These are phyloP conservation scores for Backusella tarrabulga DNA, from an alignment of 192 early-diverging fungal genomes.

Conservation along the genomic window DNA sequence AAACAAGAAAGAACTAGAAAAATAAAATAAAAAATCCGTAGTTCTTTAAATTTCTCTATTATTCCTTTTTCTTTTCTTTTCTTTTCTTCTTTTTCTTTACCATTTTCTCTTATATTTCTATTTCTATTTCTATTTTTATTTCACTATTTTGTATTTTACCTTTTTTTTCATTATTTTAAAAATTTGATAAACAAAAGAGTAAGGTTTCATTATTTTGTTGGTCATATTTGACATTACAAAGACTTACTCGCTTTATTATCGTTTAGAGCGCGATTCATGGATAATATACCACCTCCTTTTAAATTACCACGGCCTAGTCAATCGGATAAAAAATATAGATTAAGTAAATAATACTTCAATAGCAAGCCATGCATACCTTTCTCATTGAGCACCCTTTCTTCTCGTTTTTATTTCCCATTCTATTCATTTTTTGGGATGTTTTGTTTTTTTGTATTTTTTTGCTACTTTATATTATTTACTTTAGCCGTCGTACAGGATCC, in stretches of 20 bases:
- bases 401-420: background rate
- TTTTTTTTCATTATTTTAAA: background rate
- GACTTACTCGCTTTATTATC: background rate
- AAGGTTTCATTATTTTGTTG: background rate
- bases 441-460: background rate
- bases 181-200: background rate
- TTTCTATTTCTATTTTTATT: background rate
- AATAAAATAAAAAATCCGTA: background rate
- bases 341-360: conserved; percentile 3
- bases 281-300: background rate
- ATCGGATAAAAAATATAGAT: background rate
- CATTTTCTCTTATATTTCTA: background rate
- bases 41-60: background rate
- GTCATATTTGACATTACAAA: background rate
- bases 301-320: background rate
- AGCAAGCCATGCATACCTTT: background rate
- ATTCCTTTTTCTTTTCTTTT: background rate
- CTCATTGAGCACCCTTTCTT: background rate
- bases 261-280: background rate
- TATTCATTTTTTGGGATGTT: background rate
- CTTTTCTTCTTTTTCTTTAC: background rate
- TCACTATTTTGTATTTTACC: background rate
- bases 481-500: conserved; percentile 61
- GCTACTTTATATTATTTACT: conserved; percentile 9
- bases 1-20: background rate